Evolutionary conservation across 116 monocot species (phyloP), one percentile per base, ranked within the genome.

Genomic region (Zostera marina): DNA sequence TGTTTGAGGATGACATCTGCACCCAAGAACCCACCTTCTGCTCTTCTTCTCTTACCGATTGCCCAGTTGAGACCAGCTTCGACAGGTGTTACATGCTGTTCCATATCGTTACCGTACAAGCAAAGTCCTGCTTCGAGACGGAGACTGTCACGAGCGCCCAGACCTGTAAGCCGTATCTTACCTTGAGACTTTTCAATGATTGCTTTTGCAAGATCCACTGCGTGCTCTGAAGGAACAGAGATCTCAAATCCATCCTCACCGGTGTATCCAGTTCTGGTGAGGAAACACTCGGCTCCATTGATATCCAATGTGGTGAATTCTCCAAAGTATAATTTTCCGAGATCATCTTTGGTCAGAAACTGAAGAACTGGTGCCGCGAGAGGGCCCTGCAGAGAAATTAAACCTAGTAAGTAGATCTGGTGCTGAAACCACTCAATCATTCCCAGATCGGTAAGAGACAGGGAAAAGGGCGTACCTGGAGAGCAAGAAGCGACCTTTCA

Each of bases 161-260:
- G 61, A 0, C 96, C 96, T 14, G 89, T 89, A 19, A 96, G 41
- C 56, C 85, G 73, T 42, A 96, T 72, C 67, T 89, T 96, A 20
- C 80, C 83, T 68, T 89, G 85, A 12, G 96, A 96, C 52, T 82
- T 89, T 58, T 96, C 96, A 41, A 96, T 9, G 66, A 96, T 82
- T 25, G 85, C 85, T 47, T 86, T 96, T 6, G 96, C 78, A 11
- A 96, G 80, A 49, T 96, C 90, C 9, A 85, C 70, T 20, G 85
- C 78, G 49, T 85, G 68, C 55, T 98, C 96, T 5, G 85, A 85
- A 4, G 90, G 85, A 60, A 86, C 90, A 20, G 96, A 98, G 53
- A 98, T 98, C 58, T 98, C 96, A 42, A 98, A 98, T n/a, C 96
- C 96, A 59, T 98, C 90, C 72, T 98, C 96, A 39, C 96, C 96